Evolutionary conservation across 495 filamentous ascomycete genomes (phyloP), one percentile per base, ranked within the genome.

Genomic region (Filosporella fistucella): DNA sequence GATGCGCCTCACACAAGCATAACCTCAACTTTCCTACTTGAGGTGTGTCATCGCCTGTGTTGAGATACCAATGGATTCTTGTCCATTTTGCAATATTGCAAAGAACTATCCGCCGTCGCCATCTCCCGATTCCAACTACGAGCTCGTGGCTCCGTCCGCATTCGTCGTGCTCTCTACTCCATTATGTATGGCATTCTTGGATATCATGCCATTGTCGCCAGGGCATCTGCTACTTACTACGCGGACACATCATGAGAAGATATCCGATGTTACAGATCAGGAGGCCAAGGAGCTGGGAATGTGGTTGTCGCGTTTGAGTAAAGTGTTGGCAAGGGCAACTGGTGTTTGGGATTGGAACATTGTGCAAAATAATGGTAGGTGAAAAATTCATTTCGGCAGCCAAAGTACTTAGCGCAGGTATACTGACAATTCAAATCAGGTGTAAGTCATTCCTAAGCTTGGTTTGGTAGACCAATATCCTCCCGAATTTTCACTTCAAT

Each of bases 301-400:
- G 48, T 91, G 82, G 81, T 69, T 95, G 14, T 87, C 87, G 22
- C 56, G 91, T 11, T 58, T 96, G 17, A 86, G 86, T 1, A 69
- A 82, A 4, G 85, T 86, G 0, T 77, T 91, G 13, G 78, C 76
- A 37, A 71, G 69, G 14, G 75, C 75, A 0, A 80, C 74, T 12
- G 80, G 78, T 6, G 77, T 89, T 24, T 73, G 70, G 14, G 87
- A 90, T 65, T 91, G 86, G 82, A 97, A 97, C 65, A 76, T 96
- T 17, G 86, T 95, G 50, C 89, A 95, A 70, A 97, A 97, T 66
- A 97, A 96, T 65, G 91, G 81, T 84, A 67, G 28, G 66, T 65
- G 29, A n/a, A n/a, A n/a, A n/a, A n/a, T n/a, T n/a, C n/a, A n/a
- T n/a, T n/a, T n/a, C n/a, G n/a, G n/a, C n/a, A n/a, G n/a, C n/a